Conservation (phyloP, 106 monocot genomes). For the Narthecium ossifragum region DNA sequence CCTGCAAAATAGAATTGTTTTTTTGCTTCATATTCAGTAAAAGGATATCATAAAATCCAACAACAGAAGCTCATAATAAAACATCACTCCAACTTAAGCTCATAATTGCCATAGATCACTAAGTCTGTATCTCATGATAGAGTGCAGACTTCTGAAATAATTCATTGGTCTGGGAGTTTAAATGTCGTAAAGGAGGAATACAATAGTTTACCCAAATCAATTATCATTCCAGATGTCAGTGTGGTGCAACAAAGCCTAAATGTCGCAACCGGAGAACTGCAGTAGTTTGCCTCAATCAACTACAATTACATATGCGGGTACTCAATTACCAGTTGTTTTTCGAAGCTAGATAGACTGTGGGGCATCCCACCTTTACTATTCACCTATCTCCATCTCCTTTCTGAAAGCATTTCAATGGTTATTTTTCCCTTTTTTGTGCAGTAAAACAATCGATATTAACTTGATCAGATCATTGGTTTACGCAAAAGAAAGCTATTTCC, state of each 20-base stretch:
- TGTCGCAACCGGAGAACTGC: too few relatives aligned
- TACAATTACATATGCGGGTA: too few relatives aligned
- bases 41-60: neutral
- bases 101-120: neutral
- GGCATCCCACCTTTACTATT: neutral
- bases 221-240: too few relatives aligned
- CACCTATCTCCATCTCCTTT: neutral
- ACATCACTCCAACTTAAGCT: neutral
- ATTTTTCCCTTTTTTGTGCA: neutral
- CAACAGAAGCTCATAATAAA: neutral
- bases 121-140: neutral
- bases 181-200: too few relatives aligned
- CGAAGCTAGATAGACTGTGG: too few relatives aligned
- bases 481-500: too few relatives aligned
- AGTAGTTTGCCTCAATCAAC: too few relatives aligned
- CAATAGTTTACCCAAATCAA: too few relatives aligned
- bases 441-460: neutral
- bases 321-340: too few relatives aligned
- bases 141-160: neutral
- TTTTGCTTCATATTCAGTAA: neutral
- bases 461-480: neutral
- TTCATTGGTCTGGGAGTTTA: neutral
- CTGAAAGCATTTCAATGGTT: neutral
- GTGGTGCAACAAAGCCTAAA: too few relatives aligned
- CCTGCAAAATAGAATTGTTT: slow-evolving; percentile 26